These are phyloP conservation scores for Benincasa hispida DNA, from an alignment of 306 rosid species.

Conservation along the genomic window DNA sequence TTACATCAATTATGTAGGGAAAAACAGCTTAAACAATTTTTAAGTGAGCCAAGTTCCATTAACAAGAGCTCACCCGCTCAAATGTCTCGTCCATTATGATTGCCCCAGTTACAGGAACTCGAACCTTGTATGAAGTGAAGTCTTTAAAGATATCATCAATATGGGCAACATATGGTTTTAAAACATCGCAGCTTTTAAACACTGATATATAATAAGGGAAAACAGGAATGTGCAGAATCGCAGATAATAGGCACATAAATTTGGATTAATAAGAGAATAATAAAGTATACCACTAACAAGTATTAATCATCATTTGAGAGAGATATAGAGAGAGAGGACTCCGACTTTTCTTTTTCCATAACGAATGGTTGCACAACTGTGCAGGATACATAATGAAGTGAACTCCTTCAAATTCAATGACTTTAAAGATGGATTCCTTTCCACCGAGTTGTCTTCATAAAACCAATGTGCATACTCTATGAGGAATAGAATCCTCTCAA, in stretches of 20 bases:
- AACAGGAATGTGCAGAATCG: not conserved
- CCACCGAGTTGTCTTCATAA: constrained; percentile 95
- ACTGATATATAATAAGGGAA: constrained; percentile 51
- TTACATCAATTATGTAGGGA: not conserved
- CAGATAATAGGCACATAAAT: not conserved
- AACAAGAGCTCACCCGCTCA: constrained; percentile 71
- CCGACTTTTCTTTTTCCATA: not conserved
- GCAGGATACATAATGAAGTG: constrained; percentile 46
- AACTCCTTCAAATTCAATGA: constrained; percentile 89
- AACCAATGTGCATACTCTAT: constrained; percentile 99
- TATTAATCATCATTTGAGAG: not conserved
- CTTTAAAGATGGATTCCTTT: constrained; percentile 80
- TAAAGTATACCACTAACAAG: not conserved
- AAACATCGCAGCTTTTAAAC: constrained; percentile 86
- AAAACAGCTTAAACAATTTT: not conserved
- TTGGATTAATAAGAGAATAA: not conserved
- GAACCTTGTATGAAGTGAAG: constrained; percentile 94
- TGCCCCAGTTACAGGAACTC: constrained; percentile 96
- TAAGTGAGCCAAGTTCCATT: constrained; percentile 4
- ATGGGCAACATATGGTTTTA: constrained; percentile 87
- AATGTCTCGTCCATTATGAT: constrained; percentile 88
- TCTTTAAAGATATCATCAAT: constrained; percentile 92
- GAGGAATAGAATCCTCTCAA: constrained; percentile 85
- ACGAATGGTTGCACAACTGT: not conserved
- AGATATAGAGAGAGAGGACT: not conserved